These are phyloP conservation scores for Penicillium alfredii DNA, from an alignment of 495 filamentous ascomycete genomes.

Conservation along the genomic window DNA sequence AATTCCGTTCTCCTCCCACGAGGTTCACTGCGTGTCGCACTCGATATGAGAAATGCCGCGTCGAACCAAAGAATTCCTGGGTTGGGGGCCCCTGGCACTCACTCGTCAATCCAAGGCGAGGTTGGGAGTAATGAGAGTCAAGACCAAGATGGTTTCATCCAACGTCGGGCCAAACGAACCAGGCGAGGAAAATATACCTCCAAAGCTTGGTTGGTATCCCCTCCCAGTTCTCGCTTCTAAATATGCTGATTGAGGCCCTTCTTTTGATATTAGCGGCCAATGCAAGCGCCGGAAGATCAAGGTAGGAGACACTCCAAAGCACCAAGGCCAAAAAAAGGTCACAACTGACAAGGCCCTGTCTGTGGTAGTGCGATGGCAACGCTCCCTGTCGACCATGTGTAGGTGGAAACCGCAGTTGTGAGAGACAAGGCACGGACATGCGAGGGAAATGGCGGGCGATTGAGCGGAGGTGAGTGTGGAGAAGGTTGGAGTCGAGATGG, in stretches of 20 bases:
- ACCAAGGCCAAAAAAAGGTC: too few species aligned
- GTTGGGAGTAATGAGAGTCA: not conserved
- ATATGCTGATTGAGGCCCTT: too few species aligned
- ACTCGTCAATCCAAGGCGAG: too few species aligned
- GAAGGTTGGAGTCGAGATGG: not conserved
- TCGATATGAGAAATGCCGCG: too few species aligned
- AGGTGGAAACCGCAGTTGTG: conserved; percentile 10
- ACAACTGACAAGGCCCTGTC: too few species aligned
- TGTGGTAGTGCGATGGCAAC: conserved; percentile 26
- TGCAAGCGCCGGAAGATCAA: conserved; percentile 23
- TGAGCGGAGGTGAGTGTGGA: not conserved
- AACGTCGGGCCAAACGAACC: conserved; percentile 5
- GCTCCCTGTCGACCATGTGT: conserved; percentile 17
- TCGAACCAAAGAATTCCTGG: too few species aligned
- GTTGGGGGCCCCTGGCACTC: too few species aligned
- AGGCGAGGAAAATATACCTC: conserved; percentile 22
- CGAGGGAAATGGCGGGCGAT: conserved; percentile 13
- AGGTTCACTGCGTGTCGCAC: not conserved
- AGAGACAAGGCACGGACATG: conserved; percentile 17
- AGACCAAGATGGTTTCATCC: not conserved
- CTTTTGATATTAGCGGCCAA: conserved; percentile 8
- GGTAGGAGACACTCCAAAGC: conserved; percentile 6
- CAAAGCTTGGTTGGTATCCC: conserved; percentile 25
- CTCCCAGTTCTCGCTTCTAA: too few species aligned
- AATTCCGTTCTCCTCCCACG: conserved; percentile 3